Conservation (phyloP, 495 filamentous ascomycete species). For the Aspergillus kassunensis region DNA sequence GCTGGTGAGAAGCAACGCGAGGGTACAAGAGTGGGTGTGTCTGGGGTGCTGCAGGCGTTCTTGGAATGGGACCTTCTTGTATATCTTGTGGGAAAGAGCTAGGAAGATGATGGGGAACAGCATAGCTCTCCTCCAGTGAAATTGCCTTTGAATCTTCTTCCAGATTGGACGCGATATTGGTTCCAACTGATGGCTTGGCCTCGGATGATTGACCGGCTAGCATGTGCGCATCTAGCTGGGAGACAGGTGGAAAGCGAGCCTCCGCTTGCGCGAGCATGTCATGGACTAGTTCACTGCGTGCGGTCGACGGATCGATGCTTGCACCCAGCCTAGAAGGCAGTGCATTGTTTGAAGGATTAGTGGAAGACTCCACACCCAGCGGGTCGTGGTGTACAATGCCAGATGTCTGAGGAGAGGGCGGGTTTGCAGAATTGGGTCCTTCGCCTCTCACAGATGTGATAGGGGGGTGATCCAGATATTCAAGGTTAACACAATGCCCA, state of each 20-base stretch:
- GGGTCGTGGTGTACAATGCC: not conserved
- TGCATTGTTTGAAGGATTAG: not conserved
- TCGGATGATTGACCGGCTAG: constrained; percentile 22
- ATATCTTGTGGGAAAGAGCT: constrained; percentile 19
- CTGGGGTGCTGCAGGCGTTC: not conserved
- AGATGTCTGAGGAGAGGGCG: constrained; percentile 3
- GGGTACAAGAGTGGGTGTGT: not conserved
- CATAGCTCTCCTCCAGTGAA: not conserved
- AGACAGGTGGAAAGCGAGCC: constrained; percentile 42
- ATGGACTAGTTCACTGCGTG: not conserved
- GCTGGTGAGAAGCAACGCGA: not conserved
- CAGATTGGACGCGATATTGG: not conserved
- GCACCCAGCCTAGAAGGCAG: not conserved
- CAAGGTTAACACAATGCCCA: constrained; percentile 81
- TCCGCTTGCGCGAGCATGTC: constrained; percentile 23
- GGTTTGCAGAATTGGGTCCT: not conserved
- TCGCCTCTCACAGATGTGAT: constrained; percentile 13
- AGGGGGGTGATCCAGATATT: constrained; percentile 58
- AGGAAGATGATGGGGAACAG: not conserved
- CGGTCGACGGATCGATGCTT: not conserved
- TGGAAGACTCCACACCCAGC: not conserved
- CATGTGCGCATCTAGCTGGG: constrained; percentile 40
- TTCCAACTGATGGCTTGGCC: not conserved
- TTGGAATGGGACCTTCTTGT: not conserved
- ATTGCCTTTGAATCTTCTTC: not conserved